phyloP scores from a whole-genome alignment of 2,329 filamentous ascomycete genomes.

The Talaromyces sp. region DNA sequence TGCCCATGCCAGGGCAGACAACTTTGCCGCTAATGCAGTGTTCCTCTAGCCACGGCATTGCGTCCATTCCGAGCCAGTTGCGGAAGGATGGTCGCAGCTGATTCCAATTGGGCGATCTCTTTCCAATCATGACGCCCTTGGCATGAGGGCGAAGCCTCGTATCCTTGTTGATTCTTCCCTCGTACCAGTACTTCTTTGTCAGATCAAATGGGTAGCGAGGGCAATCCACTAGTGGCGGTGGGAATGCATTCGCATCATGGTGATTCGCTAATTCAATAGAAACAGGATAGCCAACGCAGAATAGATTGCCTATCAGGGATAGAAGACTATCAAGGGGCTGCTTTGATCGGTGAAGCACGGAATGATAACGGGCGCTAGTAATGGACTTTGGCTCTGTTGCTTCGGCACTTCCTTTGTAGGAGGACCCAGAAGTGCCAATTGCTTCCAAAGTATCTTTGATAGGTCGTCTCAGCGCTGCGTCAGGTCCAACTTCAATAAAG shows the following conservation, averaged over 20 bases:
- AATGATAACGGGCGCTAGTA: background rate
- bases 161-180: constrained; percentile 12
- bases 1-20: constrained; percentile 26
- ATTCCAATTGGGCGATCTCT: constrained; percentile 15
- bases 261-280: constrained; percentile 2
- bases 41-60: constrained; percentile 29
- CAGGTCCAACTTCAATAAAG: constrained; percentile 17
- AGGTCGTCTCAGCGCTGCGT: constrained; percentile 13
- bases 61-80: constrained; percentile 21
- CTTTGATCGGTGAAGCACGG: background rate
- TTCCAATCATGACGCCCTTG: constrained; percentile 8
- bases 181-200: constrained; percentile 10
- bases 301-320: background rate
- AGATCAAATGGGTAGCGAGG: constrained; percentile 18
- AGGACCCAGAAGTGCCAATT: background rate
- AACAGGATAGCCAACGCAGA: background rate
- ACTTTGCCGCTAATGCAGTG: constrained; percentile 27
- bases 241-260: background rate
- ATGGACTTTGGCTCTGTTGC: constrained; percentile 2
- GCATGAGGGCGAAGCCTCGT: background rate
- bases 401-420: background rate
- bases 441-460: constrained; percentile 10
- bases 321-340: background rate
- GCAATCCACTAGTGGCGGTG: background rate
- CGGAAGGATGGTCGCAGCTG: constrained; percentile 21